phyloP scores from a whole-genome alignment of 306 rosid genomes.

The Cyclanthera cordifolia region DNA sequence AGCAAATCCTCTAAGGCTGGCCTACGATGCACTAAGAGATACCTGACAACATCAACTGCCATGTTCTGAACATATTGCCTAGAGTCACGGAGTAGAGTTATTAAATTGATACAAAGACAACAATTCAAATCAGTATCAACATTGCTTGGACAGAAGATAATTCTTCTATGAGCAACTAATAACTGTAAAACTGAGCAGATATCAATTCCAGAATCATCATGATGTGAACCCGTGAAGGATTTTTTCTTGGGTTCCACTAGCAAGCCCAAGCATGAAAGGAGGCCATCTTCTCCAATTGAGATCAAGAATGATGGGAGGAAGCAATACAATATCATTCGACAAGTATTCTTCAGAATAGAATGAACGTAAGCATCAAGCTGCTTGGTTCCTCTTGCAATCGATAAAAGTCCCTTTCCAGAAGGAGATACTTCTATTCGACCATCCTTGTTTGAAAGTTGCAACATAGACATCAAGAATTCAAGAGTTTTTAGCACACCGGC shows the following conservation, averaged over 20 bases:
- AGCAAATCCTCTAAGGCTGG: slow-evolving; percentile 80
- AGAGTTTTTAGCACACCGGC: slow-evolving; percentile 73
- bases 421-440: slow-evolving; percentile 93
- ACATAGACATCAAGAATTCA: slow-evolving; percentile 90
- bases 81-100: slow-evolving; percentile 64
- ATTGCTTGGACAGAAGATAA: slow-evolving; percentile 92
- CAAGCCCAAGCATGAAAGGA: slow-evolving; percentile 57
- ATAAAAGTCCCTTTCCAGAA: slow-evolving; percentile 73
- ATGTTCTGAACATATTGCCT: slow-evolving; percentile 68
- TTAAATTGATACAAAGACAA: slow-evolving; percentile 81
- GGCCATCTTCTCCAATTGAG: slow-evolving; percentile 74
- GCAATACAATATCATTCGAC: slow-evolving; percentile 81
- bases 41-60: slow-evolving; percentile 77
- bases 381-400: slow-evolving; percentile 80
- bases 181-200: slow-evolving; percentile 74
- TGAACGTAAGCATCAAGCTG: slow-evolving; percentile 93
- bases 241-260: slow-evolving; percentile 57
- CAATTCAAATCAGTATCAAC: slow-evolving; percentile 86
- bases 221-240: slow-evolving; percentile 27
- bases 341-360: slow-evolving; percentile 84
- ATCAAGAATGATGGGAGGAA: slow-evolving; percentile 80
- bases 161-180: slow-evolving; percentile 73
- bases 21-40: slow-evolving; percentile 92
- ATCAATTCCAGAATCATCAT: slow-evolving; percentile 66
- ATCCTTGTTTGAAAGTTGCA: slow-evolving; percentile 93